Evolutionary conservation across 192 early-diverging fungal genomes (phyloP), one percentile per base, ranked within the genome.

Genomic region (Gaertneriomyces sp.): DNA sequence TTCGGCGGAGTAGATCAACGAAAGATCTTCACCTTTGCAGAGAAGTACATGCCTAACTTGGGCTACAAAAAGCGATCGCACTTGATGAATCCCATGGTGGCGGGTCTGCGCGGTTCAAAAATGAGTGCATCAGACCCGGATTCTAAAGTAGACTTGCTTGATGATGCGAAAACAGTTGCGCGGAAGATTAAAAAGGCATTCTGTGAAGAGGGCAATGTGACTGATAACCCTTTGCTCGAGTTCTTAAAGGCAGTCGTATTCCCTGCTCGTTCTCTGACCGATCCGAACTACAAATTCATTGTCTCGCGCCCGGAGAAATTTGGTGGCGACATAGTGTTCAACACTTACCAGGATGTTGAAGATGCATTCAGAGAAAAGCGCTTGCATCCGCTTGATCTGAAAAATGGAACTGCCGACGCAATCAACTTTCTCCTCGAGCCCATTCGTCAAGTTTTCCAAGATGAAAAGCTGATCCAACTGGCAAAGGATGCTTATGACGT

Each of bases 31-130:
- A 88, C 91, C 6, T 88, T 94, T 80, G 96, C 96, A 20, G 92
- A 96, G 79, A 93, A 95, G 77, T 91, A 93, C 81, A 70, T 99
- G 63, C 96, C 96, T 45, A 72, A 81, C 38, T 76, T 99, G 12
- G 96, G 95, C 39, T 99, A 95, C 84, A 89, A 91, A 72, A 99
- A 99, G 79, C 90, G 96, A 47, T 83, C 90, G 42, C 96, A 99
- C 72, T 80, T 99, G 67, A 99, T 99, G 96, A 99, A 96, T 78
- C 78, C 87, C 5, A 99, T 99, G 96, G 87, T 99, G 1, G 91
- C 93, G 41, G 96, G 96, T 45, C 83, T 99, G 44, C 79, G 88
- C 45, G 97, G 97, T 5, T 75, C 82, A 64, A 98, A 98, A 79
- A 99, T 99, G 97, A 90, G 87, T 45, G 87, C 95, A 9, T 98